phyloP scores from a whole-genome alignment of 352 stramenopile species.

The Phytopythium cucurbitacearum region DNA sequence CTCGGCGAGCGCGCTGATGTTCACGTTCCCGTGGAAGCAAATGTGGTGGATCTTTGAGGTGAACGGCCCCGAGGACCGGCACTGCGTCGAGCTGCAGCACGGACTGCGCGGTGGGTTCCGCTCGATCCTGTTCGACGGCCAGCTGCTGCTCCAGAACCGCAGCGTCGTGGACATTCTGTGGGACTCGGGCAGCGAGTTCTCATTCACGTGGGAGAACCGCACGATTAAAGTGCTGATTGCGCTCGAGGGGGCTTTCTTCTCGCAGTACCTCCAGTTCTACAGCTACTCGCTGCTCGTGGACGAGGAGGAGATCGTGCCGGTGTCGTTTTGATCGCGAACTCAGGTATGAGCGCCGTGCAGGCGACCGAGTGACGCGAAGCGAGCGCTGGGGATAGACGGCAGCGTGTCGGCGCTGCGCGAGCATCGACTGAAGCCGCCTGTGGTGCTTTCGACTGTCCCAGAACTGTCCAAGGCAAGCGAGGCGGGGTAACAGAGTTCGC shows the following conservation, averaged over 20 bases:
- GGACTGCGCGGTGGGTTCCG: constrained; percentile 71
- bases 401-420: no score
- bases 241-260: constrained; percentile 82
- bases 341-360: not conserved
- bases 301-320: constrained; percentile 59
- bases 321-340: constrained; percentile 7
- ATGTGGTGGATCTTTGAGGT: constrained; percentile 82
- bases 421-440: no score
- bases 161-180: constrained; percentile 72
- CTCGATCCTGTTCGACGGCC: constrained; percentile 65
- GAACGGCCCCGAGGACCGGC: constrained; percentile 36
- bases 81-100: constrained; percentile 77
- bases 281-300: constrained; percentile 79
- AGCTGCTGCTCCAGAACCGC: constrained; percentile 59
- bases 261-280: constrained; percentile 80
- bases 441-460: no score
- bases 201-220: constrained; percentile 59
- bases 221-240: constrained; percentile 75
- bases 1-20: constrained; percentile 61
- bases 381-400: not conserved
- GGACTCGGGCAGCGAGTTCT: constrained; percentile 73
- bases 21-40: constrained; percentile 86
- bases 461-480: no score
- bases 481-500: no score
- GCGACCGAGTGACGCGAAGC: not conserved